Percentiles rank a stretch among this genome's conserved stretches.
These are phyloP conservation scores for Sporothrix protearum DNA, from an alignment of 2,329 filamentous ascomycete genomes.

Conservation along the genomic window DNA sequence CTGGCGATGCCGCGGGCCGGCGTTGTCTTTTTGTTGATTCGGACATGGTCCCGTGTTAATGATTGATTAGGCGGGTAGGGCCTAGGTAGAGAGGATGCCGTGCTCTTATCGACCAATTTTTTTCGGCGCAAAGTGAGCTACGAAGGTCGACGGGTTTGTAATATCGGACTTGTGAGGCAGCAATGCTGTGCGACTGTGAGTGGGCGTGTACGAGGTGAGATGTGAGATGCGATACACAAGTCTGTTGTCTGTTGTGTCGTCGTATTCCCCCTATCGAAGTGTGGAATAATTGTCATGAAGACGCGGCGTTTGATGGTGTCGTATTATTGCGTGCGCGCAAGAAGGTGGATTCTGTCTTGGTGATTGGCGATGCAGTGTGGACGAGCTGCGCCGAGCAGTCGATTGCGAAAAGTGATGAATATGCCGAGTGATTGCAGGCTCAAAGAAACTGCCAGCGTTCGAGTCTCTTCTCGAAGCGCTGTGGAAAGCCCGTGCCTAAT, in stretches of 20 bases:
- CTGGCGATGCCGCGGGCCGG: neutral
- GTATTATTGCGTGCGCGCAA: constrained; percentile 18
- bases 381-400: constrained; percentile 8
- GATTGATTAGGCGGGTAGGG: neutral
- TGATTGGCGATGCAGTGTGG: neutral
- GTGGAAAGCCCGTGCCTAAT: neutral
- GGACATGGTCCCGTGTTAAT: neutral
- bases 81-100: neutral
- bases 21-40: neutral
- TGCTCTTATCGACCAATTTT: neutral
- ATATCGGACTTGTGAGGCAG: constrained; percentile 2
- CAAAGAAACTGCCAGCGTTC: neutral
- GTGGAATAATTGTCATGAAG: neutral
- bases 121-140: neutral
- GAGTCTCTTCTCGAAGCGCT: neutral
- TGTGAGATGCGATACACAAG: neutral
- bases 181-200: neutral
- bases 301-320: neutral
- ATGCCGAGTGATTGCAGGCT: neutral
- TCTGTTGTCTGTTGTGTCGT: neutral
- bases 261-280: neutral
- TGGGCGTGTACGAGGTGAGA: neutral
- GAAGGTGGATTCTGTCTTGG: neutral
- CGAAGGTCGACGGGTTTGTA: neutral
- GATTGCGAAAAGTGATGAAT: constrained; percentile 19